These are phyloP conservation scores for Lathyrus oleraceus DNA, from an alignment of 306 rosid species.

Conservation along the genomic window DNA sequence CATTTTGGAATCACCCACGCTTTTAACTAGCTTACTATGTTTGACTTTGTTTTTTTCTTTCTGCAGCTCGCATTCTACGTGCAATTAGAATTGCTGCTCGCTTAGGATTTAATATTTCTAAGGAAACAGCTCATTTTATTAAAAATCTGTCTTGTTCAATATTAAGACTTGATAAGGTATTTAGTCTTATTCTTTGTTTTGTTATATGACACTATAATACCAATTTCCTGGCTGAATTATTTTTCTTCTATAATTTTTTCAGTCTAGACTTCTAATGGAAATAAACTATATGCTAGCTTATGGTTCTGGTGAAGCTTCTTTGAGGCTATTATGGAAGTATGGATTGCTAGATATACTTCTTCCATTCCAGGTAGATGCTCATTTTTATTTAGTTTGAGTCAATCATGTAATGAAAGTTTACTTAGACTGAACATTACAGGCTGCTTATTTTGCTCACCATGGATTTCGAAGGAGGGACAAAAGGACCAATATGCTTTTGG, in stretches of 20 bases:
- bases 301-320: slow-evolving; percentile 77
- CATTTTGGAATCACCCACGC: background rate
- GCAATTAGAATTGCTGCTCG: slow-evolving; percentile 77
- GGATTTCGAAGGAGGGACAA: slow-evolving; percentile 67
- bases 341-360: slow-evolving; percentile 74
- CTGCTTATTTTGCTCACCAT: slow-evolving; percentile 61
- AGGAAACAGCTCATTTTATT: slow-evolving; percentile 64
- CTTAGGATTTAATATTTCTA: slow-evolving; percentile 62
- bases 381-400: slow-evolving; percentile 27
- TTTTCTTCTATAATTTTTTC: slow-evolving; percentile 36
- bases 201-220: background rate
- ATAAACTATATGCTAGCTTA: slow-evolving; percentile 76
- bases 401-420: slow-evolving; percentile 19
- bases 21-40: background rate
- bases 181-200: slow-evolving; percentile 28
- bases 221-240: slow-evolving; percentile 24
- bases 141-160: slow-evolving; percentile 49
- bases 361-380: slow-evolving; percentile 59
- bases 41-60: slow-evolving; percentile 31
- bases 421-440: slow-evolving; percentile 51
- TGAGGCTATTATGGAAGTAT: slow-evolving; percentile 73
- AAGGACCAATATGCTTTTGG: slow-evolving; percentile 82
- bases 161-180: slow-evolving; percentile 70
- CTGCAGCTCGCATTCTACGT: slow-evolving; percentile 78
- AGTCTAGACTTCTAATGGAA: slow-evolving; percentile 79